phyloP scores from a whole-genome alignment of 345 rosid species.

The Salix udensis region DNA sequence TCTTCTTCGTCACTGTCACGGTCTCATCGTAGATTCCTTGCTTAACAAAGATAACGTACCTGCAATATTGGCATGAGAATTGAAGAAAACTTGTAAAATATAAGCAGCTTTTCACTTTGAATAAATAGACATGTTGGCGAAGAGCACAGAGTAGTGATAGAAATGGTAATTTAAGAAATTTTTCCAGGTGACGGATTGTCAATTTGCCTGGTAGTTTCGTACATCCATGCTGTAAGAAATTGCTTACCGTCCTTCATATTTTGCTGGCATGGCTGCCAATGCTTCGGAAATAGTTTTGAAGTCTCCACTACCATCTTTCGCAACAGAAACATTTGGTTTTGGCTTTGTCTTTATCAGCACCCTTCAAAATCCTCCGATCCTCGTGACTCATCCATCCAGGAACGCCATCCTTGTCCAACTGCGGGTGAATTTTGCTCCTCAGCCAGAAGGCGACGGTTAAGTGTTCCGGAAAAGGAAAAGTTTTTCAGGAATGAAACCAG shows the following conservation, averaged over 20 bases:
- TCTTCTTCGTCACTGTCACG: slow-evolving; percentile 48
- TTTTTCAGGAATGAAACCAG: slow-evolving; percentile 26
- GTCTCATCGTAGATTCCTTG: slow-evolving; percentile 62
- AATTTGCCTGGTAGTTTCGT: neutral
- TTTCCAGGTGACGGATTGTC: neutral
- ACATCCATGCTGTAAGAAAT: neutral
- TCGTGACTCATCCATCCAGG: slow-evolving; percentile 58
- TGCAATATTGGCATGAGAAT: slow-evolving; percentile 18
- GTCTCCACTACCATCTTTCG: slow-evolving; percentile 78
- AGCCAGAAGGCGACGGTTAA: slow-evolving; percentile 42
- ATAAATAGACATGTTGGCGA: neutral
- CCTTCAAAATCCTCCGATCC: slow-evolving; percentile 57
- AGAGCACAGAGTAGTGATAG: neutral
- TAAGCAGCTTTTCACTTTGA: neutral
- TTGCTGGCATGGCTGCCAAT: slow-evolving; percentile 53
- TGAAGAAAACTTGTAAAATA: neutral
- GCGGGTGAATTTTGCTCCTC: slow-evolving; percentile 2
- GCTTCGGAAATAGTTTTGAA: slow-evolving; percentile 65
- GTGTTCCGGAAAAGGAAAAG: slow-evolving; percentile 1
- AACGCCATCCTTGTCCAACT: slow-evolving; percentile 27
- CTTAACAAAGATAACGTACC: slow-evolving; percentile 69
- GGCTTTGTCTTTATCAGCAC: slow-evolving; percentile 20
- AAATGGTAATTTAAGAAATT: neutral
- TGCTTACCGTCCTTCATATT: slow-evolving; percentile 52
- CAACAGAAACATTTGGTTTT: slow-evolving; percentile 58